Base-by-base conservation (phyloP, 1,284 basidiomycete genomes). In the Sanghuangporus weigelae region DNA sequence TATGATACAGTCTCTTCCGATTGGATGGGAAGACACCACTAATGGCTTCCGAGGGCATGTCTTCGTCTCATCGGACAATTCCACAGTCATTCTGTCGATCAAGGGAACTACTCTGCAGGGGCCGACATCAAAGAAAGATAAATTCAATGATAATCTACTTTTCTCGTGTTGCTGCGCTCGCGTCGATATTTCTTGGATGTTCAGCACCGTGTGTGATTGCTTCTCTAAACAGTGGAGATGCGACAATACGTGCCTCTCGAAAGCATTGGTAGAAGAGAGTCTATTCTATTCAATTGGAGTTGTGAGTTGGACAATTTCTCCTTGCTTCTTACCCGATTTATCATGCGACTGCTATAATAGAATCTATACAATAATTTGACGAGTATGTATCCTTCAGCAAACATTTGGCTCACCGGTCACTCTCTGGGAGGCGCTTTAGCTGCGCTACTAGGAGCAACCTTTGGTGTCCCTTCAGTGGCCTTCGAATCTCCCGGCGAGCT, bases 101-200 rank as follows among this genome's bases (percentile, higher is more conserved):
- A 99, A 99, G 75, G 97, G 96, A 38, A 99, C 97, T 0, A 95
- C 92, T 69, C 62, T 82, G 70, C 73, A 78, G 74, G 95, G 95
- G 1, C 92, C 94, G 23, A 93, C 94, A 1, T 91, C 90, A 66
- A 92, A 89, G 74, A 90, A 92, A 72, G 96, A 99, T 78, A 98
- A 96, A 79, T 88, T 90, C 71, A 99, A 99, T 72, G 97, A 99
- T 76, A 99, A 99, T 71, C 77, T 97, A 68, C 78, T 98, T 23
- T 98, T 98, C 77, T 98, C 95, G 0, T 99, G 97, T 78, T 99
- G 97, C 75, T 99, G 97, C 71, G 96, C 96, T 3, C 82, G 89
- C 36, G 93, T 98, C 39, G 93, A 93, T 72, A 85, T 95, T 70
- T 89, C 93, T 0, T 98, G 96, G 96, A 72, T 74, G 7, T 77